Conservation (phyloP, 805 yeast genomes). For the Starmerella bacillaris region DNA sequence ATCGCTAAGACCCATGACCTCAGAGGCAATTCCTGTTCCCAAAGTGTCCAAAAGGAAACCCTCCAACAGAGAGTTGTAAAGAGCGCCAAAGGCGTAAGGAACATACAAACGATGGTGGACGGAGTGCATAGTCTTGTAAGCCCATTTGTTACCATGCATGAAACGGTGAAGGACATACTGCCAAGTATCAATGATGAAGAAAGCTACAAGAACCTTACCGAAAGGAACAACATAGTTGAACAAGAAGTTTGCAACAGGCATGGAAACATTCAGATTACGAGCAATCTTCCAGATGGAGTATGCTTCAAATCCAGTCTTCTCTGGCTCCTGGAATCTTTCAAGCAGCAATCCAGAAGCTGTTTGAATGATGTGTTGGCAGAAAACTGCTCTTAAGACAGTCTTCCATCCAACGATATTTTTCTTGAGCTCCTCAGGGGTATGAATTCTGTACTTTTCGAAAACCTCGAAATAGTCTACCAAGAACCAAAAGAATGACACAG, state of each 20-base stretch:
- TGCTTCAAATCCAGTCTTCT: constrained; percentile 33
- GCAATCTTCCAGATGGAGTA: constrained; percentile 32
- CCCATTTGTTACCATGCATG: constrained; percentile 66
- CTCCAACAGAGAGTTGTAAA: constrained; percentile 85
- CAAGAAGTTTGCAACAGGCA: constrained; percentile 28
- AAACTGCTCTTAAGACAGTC: constrained; percentile 65
- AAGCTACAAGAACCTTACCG: constrained; percentile 42
- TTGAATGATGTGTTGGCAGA: constrained; percentile 73
- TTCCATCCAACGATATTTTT: constrained; percentile 56
- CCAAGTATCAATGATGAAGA: constrained; percentile 78
- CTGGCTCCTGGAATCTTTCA: constrained; percentile 34
- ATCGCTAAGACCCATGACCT: constrained; percentile 44
- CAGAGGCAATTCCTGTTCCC: constrained; percentile 74
- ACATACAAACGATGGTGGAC: constrained; percentile 88
- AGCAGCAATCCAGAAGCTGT: constrained; percentile 46
- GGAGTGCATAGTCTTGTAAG: constrained; percentile 74
- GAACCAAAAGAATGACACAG: constrained; percentile 53
- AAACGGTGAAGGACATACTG: constrained; percentile 76
- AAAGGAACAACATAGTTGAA: constrained; percentile 51
- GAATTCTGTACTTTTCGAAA: constrained; percentile 74
- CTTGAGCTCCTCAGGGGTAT: constrained; percentile 73
- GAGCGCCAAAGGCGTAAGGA: constrained; percentile 92
- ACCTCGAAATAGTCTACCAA: constrained; percentile 53
- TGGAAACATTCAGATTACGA: constrained; percentile 21
- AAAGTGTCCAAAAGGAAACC: constrained; percentile 81